Evolutionary conservation across 306 rosid genomes (phyloP), one percentile per base, ranked within the genome.

Genomic region (Cucurbita argyrosperma): DNA sequence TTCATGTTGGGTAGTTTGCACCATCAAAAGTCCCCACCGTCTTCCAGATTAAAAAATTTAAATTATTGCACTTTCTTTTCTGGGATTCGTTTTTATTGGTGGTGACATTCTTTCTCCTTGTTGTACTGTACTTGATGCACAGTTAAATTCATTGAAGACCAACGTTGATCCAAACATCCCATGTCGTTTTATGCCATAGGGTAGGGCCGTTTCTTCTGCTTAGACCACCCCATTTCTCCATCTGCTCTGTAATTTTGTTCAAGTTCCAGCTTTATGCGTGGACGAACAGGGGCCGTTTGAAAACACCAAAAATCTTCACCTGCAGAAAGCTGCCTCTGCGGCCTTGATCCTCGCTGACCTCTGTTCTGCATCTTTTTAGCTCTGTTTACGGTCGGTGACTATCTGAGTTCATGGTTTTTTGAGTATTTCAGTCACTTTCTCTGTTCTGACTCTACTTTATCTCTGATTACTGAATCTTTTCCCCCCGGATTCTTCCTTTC

Each of bases 1-100:
- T 80, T 43, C 74, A 73, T 72, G 38, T 71, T 63, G 70, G 75
- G 72, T 75, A 59, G 57, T 58, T 43, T 26, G 18, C 46, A 67
- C 74, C 7, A 77, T 54, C 21, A 11, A 4, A 4, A 72, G 18
- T 30, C 46, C 59, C 76, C 76, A 71, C 49, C 23, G 10, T 4
- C 30, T 65, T 18, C 71, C 18, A 10, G n/a, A 65, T 65, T 61
- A 61, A 60, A 19, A 0, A 1, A 1, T 12, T 11, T 13, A 49
- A 67, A 68, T 68, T 46, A 68, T 68, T 68, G 74, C 55, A 8
- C 14, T 40, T 61, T n/a, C 10, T 37, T 43, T 23, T 68, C 57
- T 68, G 21, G 12, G 39, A 19, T 68, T 47, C 55, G 71, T 65
- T 65, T 40, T 18, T 7, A 39, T 61, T 39, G n/a, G 26, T 49